Base-by-base conservation (phyloP, 331 rosid genomes). In the Cydonia oblonga region DNA sequence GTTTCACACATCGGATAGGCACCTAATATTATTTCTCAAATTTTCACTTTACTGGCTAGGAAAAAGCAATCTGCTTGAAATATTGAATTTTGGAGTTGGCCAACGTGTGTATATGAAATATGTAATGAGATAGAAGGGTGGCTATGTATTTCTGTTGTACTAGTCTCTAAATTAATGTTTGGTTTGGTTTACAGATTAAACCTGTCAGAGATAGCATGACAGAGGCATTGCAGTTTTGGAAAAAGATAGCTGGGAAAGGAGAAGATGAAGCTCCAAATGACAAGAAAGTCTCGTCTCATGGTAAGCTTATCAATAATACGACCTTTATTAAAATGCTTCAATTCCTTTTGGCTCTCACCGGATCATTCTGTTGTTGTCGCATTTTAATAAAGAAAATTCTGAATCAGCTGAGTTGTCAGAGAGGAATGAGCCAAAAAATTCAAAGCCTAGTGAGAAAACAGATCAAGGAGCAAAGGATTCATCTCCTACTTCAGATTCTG, bases 131-230 rank as follows among this genome's bases (percentile, higher is more conserved):
- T 20, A 69, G 51, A 22, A 13, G 58, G 23, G 53, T 54, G 23
- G 18, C 4, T 16, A 2, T 7, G 22, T 9, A 12, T 40, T 15
- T 52, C 51, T 14, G 29, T 25, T 52, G 29, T 10, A 14, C n/a
- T 23, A 29, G 51, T 19, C 6, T 28, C 40, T 49, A 11, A 71
- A 32, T 23, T 35, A 9, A 4, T 23, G 57, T 70, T 56, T 76
- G 38, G 20, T 63, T 83, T 35, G n/a, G 82, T 82, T 38, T 67
- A 42, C 91, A 95, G 99, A 95, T 95, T 77, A 95, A 86, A 78
- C 97, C 96, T 19, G 99, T 86, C 71, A 86, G 99, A 79, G 97
- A 95, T 60, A 89, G 99, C 77, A 90, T 95, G 81, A 81, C 89
- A 52, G 97, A 95, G 77, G 96, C 99, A 51, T 79, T 95, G 82